These are phyloP conservation scores for Magnolia changhungtana DNA, from an alignment of 164 flowering plant species.

Conservation along the genomic window DNA sequence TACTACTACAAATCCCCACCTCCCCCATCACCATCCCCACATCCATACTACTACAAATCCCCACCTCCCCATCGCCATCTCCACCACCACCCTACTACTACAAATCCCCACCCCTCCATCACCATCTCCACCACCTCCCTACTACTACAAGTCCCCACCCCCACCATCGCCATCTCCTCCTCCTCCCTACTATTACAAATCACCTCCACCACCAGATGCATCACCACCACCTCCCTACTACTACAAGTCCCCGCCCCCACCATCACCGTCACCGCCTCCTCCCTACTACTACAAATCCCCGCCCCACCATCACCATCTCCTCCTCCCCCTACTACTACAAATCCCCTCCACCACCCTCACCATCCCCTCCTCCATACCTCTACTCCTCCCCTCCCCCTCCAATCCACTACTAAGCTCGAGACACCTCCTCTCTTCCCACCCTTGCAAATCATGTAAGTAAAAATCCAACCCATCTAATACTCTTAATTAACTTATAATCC, in stretches of 20 bases:
- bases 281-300: conserved; percentile 27
- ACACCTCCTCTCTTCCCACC: background rate
- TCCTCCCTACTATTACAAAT: conserved; percentile 19
- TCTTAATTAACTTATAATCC: background rate
- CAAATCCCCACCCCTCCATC: conserved; percentile 32
- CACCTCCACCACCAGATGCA: conserved; percentile 32
- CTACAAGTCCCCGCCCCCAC: conserved; percentile 32
- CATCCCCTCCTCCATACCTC: conserved; percentile 19
- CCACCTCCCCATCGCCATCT: conserved; percentile 39
- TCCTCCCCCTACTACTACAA: conserved; percentile 16
- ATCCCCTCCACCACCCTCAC: conserved; percentile 19
- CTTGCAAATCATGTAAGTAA: conserved; percentile 18
- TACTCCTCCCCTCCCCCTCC: conserved; percentile 30
- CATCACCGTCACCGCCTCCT: conserved; percentile 14
- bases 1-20: conserved; percentile 28
- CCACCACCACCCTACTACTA: conserved; percentile 24
- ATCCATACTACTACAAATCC: conserved; percentile 28
- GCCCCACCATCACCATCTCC: conserved; percentile 8
- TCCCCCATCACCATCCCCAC: conserved; percentile 24
- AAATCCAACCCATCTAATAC: background rate
- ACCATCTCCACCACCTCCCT: conserved; percentile 22
- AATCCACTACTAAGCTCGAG: conserved; percentile 20
- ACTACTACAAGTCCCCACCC: conserved; percentile 32
- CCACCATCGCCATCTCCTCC: conserved; percentile 17
- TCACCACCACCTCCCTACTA: conserved; percentile 28